These are phyloP conservation scores for Datisca glomerata DNA, from an alignment of 306 rosid species.

Conservation along the genomic window DNA sequence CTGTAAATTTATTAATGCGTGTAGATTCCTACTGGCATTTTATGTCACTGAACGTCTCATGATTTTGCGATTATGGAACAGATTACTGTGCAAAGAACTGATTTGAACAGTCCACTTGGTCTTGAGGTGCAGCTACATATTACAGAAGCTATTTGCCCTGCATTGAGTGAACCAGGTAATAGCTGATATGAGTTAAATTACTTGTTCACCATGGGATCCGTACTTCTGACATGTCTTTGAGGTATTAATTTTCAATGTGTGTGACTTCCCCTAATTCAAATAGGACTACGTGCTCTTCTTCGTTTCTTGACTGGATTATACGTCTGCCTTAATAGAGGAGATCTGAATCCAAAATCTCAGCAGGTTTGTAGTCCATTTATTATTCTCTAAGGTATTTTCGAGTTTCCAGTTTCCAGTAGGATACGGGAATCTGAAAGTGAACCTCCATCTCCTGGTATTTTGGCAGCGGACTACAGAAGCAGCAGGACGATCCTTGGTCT, in stretches of 20 bases:
- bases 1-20: too few relatives aligned
- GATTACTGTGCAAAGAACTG: conserved; percentile 88
- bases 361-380: conserved; percentile 35
- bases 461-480: conserved; percentile 77
- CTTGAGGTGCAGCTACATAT: conserved; percentile 85
- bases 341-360: conserved; percentile 59
- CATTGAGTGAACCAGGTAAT: conserved; percentile 82
- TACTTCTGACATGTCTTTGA: not conserved
- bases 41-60: conserved; percentile 14
- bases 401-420: not conserved
- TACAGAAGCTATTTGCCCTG: conserved; percentile 89
- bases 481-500: conserved; percentile 77
- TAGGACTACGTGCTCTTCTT: conserved; percentile 93
- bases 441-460: conserved; percentile 21
- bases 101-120: conserved; percentile 80
- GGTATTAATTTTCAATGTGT: not conserved
- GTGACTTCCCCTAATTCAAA: too few relatives aligned
- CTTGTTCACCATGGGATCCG: conserved; percentile 8
- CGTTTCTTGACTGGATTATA: conserved; percentile 80
- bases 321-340: conserved; percentile 82
- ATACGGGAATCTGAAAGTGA: not conserved
- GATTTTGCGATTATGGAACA: conserved; percentile 25
- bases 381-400: conserved; percentile 5
- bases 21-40: conserved; percentile 8
- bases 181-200: conserved; percentile 4